Conservation (phyloP, 2,329 filamentous ascomycete genomes). For the Clonostachys rosea region DNA sequence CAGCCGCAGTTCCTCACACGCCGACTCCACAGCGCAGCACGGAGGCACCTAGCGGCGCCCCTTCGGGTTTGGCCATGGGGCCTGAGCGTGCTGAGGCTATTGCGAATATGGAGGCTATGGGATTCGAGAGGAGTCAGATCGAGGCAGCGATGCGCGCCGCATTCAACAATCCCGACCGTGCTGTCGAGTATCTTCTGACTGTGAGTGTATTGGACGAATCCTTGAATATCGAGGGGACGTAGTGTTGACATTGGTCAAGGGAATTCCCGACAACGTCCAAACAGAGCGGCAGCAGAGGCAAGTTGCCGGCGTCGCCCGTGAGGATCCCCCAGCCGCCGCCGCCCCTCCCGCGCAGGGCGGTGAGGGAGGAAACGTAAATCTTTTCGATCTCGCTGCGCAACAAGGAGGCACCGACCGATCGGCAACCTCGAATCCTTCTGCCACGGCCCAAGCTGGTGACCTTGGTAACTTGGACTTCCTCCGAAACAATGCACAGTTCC, state of each 20-base stretch:
- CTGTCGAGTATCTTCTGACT: constrained; percentile 90
- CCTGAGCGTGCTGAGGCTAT: constrained; percentile 77
- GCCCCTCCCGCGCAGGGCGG: constrained; percentile 31
- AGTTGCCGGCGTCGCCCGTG: constrained; percentile 34
- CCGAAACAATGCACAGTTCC: constrained; percentile 93
- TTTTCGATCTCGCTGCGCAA: constrained; percentile 90
- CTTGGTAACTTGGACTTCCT: constrained; percentile 87
- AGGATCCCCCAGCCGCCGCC: constrained; percentile 25
- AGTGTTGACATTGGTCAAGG: constrained; percentile 44
- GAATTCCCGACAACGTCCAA: constrained; percentile 81
- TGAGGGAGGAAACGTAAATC: constrained; percentile 69
- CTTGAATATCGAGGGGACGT: not conserved
- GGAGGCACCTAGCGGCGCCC: constrained; percentile 37
- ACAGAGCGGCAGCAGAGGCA: constrained; percentile 59
- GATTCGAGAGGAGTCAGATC: constrained; percentile 83
- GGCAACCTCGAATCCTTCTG: constrained; percentile 43
- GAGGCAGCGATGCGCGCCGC: constrained; percentile 93
- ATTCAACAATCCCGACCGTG: constrained; percentile 94
- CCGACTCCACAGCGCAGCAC: constrained; percentile 46
- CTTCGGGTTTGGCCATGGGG: constrained; percentile 80
- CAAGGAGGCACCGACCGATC: constrained; percentile 45
- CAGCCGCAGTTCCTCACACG: constrained; percentile 43
- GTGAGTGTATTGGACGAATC: constrained; percentile 43
- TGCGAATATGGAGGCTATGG: constrained; percentile 95
- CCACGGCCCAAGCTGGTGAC: constrained; percentile 43